Percentiles rank a stretch among this genome's conserved stretches.
Conservation (phyloP, 805 yeast genomes). For the Candida pseudoglaebosa region DNA sequence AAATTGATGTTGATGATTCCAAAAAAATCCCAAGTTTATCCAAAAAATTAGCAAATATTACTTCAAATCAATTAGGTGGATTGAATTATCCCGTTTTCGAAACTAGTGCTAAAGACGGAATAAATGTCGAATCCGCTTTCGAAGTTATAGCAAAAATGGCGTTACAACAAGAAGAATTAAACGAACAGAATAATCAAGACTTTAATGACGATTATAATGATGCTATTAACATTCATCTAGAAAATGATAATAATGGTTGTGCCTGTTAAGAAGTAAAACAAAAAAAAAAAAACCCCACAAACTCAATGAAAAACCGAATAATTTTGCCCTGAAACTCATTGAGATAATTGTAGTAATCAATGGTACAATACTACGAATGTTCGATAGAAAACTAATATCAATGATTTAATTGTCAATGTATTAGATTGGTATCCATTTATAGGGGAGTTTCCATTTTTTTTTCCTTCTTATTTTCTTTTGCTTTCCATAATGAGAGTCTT, state of each 20-base stretch:
- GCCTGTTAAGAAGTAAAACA: conserved; percentile 50
- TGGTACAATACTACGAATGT: no score
- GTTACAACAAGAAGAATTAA: conserved; percentile 88
- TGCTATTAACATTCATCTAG: conserved; percentile 92
- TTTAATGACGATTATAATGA: conserved; percentile 83
- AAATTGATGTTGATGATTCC: conserved; percentile 89
- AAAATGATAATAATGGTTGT: conserved; percentile 73
- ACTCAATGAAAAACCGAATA: no score
- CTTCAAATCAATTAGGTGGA: conserved; percentile 53
- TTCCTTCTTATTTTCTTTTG: no score
- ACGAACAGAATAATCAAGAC: conserved; percentile 64
- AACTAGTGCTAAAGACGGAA: conserved; percentile 96
- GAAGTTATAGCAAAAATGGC: conserved; percentile 96
- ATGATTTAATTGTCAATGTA: no score
- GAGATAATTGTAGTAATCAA: no score
- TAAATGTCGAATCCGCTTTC: conserved; percentile 92
- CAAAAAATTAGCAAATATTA: conserved; percentile 47
- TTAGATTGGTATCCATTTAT: no score
- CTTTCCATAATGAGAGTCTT: no score
- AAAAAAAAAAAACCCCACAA: no score
- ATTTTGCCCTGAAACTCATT: no score
- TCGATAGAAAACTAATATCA: no score
- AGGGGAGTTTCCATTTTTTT: no score
- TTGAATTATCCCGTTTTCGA: conserved; percentile 79
- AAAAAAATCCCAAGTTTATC: conserved; percentile 65